These are phyloP conservation scores for Ustilago vetiveriae DNA, from an alignment of 1,284 basidiomycete species.

Conservation along the genomic window DNA sequence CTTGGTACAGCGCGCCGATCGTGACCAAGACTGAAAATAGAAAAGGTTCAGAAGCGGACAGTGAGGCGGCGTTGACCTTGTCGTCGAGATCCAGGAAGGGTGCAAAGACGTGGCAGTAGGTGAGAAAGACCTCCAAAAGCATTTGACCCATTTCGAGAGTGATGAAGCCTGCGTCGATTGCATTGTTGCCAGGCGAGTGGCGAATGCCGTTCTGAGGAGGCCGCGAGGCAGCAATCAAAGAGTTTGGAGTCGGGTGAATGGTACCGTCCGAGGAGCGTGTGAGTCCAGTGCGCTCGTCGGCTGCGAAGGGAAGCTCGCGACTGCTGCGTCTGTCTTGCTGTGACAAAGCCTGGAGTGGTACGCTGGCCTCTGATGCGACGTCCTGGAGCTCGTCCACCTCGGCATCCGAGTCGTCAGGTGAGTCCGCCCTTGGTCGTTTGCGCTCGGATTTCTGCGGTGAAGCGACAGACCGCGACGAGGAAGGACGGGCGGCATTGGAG, in stretches of 20 bases:
- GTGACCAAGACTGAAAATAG: conserved; percentile 28
- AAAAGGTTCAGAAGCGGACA: conserved; percentile 30
- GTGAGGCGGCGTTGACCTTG: conserved; percentile 7
- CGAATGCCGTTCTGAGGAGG: conserved; percentile 6
- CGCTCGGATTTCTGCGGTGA: conserved; percentile 27
- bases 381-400: conserved; percentile 49
- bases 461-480: conserved; percentile 18
- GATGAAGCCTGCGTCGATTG: conserved; percentile 35
- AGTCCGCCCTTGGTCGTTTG: conserved; percentile 24
- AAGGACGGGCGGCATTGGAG: conserved; percentile 2
- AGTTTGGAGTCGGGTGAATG: neutral
- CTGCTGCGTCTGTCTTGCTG: conserved; percentile 15
- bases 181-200: neutral
- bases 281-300: conserved; percentile 4
- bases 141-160: conserved; percentile 31
- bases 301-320: conserved; percentile 2
- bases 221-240: neutral
- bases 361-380: conserved; percentile 35
- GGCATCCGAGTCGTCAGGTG: conserved; percentile 36
- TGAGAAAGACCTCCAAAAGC: conserved; percentile 35
- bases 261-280: conserved; percentile 1
- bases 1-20: conserved; percentile 33
- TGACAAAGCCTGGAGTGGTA: conserved; percentile 19
- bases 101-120: conserved; percentile 41
- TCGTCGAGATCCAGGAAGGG: conserved; percentile 36